These are phyloP conservation scores for Isabelozyma pseudorhagii DNA, from an alignment of 805 yeast genomes.

Conservation along the genomic window DNA sequence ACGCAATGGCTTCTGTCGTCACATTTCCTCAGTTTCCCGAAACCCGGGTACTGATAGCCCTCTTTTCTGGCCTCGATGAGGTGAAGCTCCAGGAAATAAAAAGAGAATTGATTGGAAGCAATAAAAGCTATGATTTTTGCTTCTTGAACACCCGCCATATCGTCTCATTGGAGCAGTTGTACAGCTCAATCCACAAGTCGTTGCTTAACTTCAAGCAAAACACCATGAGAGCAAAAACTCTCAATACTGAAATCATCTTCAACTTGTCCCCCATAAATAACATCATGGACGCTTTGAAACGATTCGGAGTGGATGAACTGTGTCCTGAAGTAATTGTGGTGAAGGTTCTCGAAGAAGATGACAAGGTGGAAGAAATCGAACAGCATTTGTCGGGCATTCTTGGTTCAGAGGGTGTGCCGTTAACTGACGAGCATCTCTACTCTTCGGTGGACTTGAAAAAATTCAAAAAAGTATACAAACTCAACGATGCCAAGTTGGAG, in stretches of 20 bases:
- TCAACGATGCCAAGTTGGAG: slow-evolving; percentile 25
- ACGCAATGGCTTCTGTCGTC: not conserved
- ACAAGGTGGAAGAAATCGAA: slow-evolving; percentile 15
- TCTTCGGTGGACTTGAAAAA: slow-evolving; percentile 20
- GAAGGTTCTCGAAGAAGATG: slow-evolving; percentile 34
- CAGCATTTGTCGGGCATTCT: slow-evolving; percentile 29
- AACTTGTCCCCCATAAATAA: slow-evolving; percentile 69
- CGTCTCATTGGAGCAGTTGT: slow-evolving; percentile 59
- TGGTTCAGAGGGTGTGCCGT: slow-evolving; percentile 4
- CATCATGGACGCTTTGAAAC: slow-evolving; percentile 65
- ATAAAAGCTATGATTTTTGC: slow-evolving; percentile 54
- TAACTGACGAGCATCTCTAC: slow-evolving; percentile 22
- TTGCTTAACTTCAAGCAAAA: slow-evolving; percentile 48
- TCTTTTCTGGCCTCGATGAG: slow-evolving; percentile 46
- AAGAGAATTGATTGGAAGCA: slow-evolving; percentile 39
- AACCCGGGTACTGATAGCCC: slow-evolving; percentile 32
- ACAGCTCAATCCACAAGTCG: slow-evolving; percentile 59
- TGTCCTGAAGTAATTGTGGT: slow-evolving; percentile 47
- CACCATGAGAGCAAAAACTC: slow-evolving; percentile 55
- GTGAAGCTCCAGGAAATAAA: slow-evolving; percentile 39
- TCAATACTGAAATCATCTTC: slow-evolving; percentile 71
- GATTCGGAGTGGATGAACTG: slow-evolving; percentile 63
- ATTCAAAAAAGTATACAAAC: slow-evolving; percentile 35
- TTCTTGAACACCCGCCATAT: slow-evolving; percentile 61
- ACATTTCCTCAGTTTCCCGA: slow-evolving; percentile 48